Percentiles rank a stretch among this genome's conserved stretches.
Conservation (phyloP, 176 grass and related monocot genomes). For the Hsuehochloa calcarea region DNA sequence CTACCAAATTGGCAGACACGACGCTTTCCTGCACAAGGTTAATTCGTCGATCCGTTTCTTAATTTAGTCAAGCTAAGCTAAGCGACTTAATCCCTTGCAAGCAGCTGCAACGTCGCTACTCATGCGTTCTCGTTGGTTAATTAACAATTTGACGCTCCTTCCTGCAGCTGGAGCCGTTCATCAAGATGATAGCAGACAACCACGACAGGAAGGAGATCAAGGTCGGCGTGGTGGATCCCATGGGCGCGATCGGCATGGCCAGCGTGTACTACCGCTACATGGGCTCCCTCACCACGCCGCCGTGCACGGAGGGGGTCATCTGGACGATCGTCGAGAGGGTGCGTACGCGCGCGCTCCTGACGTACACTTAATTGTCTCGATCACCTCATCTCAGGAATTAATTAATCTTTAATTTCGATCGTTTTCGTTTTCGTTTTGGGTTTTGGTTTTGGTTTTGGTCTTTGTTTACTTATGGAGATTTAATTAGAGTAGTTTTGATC, state of each 20-base stretch:
- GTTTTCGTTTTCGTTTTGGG: not conserved
- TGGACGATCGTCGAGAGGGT: slow-evolving; percentile 68
- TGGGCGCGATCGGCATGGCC: slow-evolving; percentile 13
- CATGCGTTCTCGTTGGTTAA: not conserved
- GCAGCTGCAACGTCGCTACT: not conserved
- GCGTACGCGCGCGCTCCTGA: not conserved
- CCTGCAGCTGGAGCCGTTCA: slow-evolving; percentile 51
- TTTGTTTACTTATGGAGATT: not conserved
- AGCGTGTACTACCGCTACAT: slow-evolving; percentile 70
- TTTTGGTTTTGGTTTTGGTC: no score
- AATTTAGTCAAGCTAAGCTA: not conserved
- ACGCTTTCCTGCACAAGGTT: slow-evolving; percentile 51
- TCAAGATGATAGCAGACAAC: slow-evolving; percentile 29
- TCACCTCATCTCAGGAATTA: not conserved
- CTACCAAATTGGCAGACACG: slow-evolving; percentile 40
- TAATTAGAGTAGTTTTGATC: not conserved
- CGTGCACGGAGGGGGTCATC: slow-evolving; percentile 70
- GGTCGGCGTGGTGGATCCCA: slow-evolving; percentile 40
- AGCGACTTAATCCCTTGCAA: not conserved
- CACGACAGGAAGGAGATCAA: slow-evolving; percentile 40
- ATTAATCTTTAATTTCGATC: no score
- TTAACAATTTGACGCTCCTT: not conserved
- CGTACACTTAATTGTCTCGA: no score
- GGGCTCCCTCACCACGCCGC: slow-evolving; percentile 74
- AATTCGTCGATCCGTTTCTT: no score